A percentile compares a stretch with the other conserved stretches of the same genome.
phyloP scores from a whole-genome alignment of 129 eudicot species.

The Escallonia herrerae region DNA sequence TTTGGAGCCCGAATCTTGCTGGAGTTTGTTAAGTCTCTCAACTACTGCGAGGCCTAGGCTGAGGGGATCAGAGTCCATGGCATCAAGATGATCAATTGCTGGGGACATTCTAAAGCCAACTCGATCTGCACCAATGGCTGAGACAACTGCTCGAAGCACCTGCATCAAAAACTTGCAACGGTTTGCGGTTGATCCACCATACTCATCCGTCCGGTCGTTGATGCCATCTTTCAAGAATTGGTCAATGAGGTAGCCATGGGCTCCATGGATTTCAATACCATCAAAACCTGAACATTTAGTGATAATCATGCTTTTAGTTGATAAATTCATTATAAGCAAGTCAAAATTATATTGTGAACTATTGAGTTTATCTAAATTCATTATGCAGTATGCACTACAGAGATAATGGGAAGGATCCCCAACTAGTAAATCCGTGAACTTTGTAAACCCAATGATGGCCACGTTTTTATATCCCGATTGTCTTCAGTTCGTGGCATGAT shows the following conservation, averaged over 20 bases:
- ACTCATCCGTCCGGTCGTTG: conserved; percentile 69
- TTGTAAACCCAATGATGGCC: too few relatives aligned
- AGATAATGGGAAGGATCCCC: too few relatives aligned
- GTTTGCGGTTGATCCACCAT: conserved; percentile 72
- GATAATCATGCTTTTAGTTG: too few relatives aligned
- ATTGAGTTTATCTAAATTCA: too few relatives aligned
- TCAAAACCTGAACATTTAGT: conserved; percentile 54
- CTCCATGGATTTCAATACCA: conserved; percentile 93
- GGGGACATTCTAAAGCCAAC: conserved; percentile 87
- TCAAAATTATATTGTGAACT: too few relatives aligned
- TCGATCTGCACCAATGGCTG: conserved; percentile 62
- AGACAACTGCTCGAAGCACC: conserved; percentile 47
- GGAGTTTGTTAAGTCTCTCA: conserved; percentile 55
- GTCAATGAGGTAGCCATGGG: conserved; percentile 92
- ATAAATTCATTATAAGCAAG: too few relatives aligned
- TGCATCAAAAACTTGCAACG: conserved; percentile 66
- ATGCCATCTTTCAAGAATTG: conserved; percentile 87
- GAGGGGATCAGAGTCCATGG: conserved; percentile 82
- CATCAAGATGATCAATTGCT: conserved; percentile 92
- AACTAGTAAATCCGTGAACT: too few relatives aligned
- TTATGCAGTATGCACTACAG: too few relatives aligned
- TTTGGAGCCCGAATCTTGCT: conserved; percentile 30
- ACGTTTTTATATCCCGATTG: too few relatives aligned
- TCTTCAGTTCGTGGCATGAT: too few relatives aligned
- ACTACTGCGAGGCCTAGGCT: conserved; percentile 67